Base-by-base conservation (phyloP, 2,329 filamentous ascomycete genomes). In the Neopestalotiopsis sp. region DNA sequence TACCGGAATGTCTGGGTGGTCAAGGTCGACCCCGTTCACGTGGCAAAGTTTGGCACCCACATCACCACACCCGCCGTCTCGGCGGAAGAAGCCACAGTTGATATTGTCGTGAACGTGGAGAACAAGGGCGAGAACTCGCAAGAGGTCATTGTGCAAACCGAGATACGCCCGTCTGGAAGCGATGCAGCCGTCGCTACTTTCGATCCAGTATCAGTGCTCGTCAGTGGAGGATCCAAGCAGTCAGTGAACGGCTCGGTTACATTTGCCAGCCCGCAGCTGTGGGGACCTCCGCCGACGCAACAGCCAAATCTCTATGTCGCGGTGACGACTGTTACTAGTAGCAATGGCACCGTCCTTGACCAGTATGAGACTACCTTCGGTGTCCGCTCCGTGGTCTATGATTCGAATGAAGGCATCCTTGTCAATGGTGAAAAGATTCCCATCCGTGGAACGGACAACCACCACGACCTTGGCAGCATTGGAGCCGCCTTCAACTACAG, bases 1-100 rank as follows among this genome's bases (percentile, higher is more conserved):
- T 88, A 88, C 72, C 82, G 85, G 1, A 86, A 87, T 68, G 79
- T 88, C 4, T 89, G 85, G 86, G 79, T 89, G 17, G 81, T 83
- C 45, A 87, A 84, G 68, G 82, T 83, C 12, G 75, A 82, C 45
- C 74, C 80, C 1, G 77, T 80, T 0, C 86, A 87, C 69, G 81
- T 89, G 3, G 82, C 75, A 9, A 83, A 88, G 59, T 85, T 78
- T 61, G 86, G 86, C 3, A 87, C 85, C 0, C 84, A 80, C 62
- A 78, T 88, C 67, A 85, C 82, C 1, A 82, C 85, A 6, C 81
- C 76, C 13, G 72, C 77, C 3, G 81, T 88, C 0, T 85, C 86
- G 2, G 70, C 76, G 0, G 68, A 80, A 6, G 81, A 83, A 0
- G 86, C 86, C 0, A 83, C 79, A 0, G 71, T 87, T 24, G 76